A percentile compares a stretch with the other conserved stretches of the same genome.
Evolutionary conservation across 2,329 filamentous ascomycete species (phyloP).

Genomic region (Nigrospora sphaerica): DNA sequence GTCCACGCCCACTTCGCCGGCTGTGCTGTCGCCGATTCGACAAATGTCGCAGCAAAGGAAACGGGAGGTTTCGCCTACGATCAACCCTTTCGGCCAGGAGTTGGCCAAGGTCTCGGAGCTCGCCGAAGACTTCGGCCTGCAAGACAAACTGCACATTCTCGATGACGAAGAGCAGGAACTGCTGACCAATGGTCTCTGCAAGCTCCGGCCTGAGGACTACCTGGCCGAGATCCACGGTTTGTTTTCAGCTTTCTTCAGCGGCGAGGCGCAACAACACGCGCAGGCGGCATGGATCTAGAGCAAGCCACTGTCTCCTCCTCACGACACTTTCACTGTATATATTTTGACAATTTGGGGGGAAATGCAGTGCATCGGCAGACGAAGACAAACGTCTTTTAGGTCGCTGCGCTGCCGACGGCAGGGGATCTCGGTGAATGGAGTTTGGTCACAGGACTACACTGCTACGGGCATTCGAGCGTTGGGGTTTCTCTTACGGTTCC

Average conservation of each 20-base stretch:
- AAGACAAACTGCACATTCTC: slow-evolving; percentile 49
- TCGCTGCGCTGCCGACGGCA: no score
- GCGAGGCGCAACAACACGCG: neutral
- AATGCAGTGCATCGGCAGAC: no score
- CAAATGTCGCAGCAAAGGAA: slow-evolving; percentile 15
- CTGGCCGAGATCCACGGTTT: slow-evolving; percentile 70
- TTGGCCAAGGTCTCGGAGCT: slow-evolving; percentile 88
- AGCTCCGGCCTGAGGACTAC: slow-evolving; percentile 77
- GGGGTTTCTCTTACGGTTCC: no score
- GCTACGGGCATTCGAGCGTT: no score
- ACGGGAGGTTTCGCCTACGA: slow-evolving; percentile 16
- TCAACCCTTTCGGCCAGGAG: slow-evolving; percentile 76
- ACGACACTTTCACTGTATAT: no score
- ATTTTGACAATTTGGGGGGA: no score
- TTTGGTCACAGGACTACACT: no score
- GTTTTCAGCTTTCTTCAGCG: slow-evolving; percentile 47
- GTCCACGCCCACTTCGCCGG: slow-evolving; percentile 21
- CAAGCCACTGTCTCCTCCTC: neutral
- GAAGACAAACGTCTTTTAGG: no score
- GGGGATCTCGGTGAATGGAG: no score
- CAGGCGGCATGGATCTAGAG: neutral
- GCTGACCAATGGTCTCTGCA: slow-evolving; percentile 59
- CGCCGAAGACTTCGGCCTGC: slow-evolving; percentile 75
- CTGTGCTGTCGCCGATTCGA: slow-evolving; percentile 19
- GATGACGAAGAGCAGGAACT: slow-evolving; percentile 72